phyloP scores from a whole-genome alignment of 768 basidiomycete genomes.

The Auricularia heimuer region DNA sequence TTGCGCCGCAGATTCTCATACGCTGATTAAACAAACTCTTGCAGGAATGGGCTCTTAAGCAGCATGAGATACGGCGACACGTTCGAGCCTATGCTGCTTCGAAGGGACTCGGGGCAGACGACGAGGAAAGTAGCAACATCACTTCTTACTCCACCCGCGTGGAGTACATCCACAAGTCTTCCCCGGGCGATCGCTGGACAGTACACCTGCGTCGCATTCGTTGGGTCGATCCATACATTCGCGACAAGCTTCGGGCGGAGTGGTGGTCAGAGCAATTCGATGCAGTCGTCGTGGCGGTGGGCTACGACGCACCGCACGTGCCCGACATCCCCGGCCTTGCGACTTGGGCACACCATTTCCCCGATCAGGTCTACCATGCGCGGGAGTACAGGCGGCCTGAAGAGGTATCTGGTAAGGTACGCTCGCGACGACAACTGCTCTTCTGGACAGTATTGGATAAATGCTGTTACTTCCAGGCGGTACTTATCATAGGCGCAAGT shows the following conservation, averaged over 20 bases:
- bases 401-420: constrained; percentile 19
- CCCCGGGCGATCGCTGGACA: constrained; percentile 21
- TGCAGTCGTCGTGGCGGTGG: constrained; percentile 5
- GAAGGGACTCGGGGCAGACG: constrained; percentile 34
- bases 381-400: constrained; percentile 35
- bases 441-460: no score
- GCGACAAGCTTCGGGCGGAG: constrained; percentile 20
- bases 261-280: constrained; percentile 25
- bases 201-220: constrained; percentile 29
- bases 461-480: neutral
- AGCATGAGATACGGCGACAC: constrained; percentile 27
- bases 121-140: constrained; percentile 24
- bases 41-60: constrained; percentile 16
- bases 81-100: constrained; percentile 33
- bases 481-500: neutral
- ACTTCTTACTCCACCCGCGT: constrained; percentile 38
- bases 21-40: constrained; percentile 22
- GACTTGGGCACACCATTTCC: constrained; percentile 27
- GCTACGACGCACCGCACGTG: constrained; percentile 11
- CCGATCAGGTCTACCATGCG: constrained; percentile 28
- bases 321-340: constrained; percentile 21
- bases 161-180: constrained; percentile 32
- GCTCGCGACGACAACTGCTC: neutral
- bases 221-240: constrained; percentile 12
- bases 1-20: constrained; percentile 15